Evolutionary conservation across 1,284 basidiomycete species (phyloP), one percentile per base, ranked within the genome.

Genomic region (Ceratobasidium sp.): DNA sequence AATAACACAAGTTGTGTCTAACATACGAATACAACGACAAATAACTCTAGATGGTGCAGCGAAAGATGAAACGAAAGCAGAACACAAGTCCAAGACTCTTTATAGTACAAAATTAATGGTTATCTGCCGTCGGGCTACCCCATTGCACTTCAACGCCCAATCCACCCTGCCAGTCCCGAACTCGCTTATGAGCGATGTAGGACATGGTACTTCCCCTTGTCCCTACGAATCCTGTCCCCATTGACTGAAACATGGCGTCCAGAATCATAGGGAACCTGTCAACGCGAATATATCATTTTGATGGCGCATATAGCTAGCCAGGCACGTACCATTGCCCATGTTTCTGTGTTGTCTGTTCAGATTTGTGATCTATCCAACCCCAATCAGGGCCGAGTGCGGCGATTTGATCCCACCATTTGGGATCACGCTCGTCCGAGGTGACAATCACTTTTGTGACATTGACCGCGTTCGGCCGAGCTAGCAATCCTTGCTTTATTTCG

Each of bases 131-230:
- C 4, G 38, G 74, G n/a, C 33, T 33, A 41, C 90, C 90, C 89
- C 91, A 92, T 81, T 86, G 87, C 4, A 91, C 85, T 59, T 85
- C 87, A 75, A 88, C 85, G 30, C 85, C 85, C 6, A 85, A 84
- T 35, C 91, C 92, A 59, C 86, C 86, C 2, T 87, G 85, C 92
- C 92, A 94, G 27, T 90, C 88, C 79, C 89, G 85, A 44, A 92
- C 90, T 38, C 92, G 86, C 18, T 90, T 87, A 66, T 87, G 86
- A 2, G 92, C 91, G 23, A 94, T 81, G 50, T 89, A 84, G 3
- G 90, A 90, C 88, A 93, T 93, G 3, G 92, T 93, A 55, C 91
- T 92, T 64, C 86, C 82, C 78, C 90, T 87, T 5, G 92, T 93
- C 6, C 92, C 93, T 16, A 94, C 89, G 82, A 94, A 92, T 8